phyloP scores from a whole-genome alignment of 805 yeast species.

The Allodekkera sacchari region DNA sequence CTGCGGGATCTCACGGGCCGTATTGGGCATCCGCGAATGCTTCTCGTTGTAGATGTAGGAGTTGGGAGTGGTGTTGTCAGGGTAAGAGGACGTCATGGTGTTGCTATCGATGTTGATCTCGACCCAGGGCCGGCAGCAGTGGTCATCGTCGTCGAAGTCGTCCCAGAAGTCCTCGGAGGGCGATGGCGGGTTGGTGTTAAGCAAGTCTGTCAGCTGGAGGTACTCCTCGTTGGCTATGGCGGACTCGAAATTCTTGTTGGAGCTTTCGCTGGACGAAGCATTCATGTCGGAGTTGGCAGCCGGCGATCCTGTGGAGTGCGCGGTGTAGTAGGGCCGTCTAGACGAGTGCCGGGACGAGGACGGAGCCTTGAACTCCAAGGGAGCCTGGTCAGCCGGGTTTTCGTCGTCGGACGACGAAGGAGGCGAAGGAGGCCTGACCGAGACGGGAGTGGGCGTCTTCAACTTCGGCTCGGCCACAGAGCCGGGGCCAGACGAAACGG shows the following conservation, averaged over 20 bases:
- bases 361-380: conserved; percentile 6
- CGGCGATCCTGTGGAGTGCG: background rate
- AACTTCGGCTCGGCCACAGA: too few relatives aligned
- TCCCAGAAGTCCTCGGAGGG: conserved; percentile 22
- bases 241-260: conserved; percentile 22
- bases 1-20: conserved; percentile 34
- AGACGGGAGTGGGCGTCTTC: too few relatives aligned
- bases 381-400: conserved; percentile 1
- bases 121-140: conserved; percentile 21
- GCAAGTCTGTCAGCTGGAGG: conserved; percentile 30
- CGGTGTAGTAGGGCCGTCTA: background rate
- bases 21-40: conserved; percentile 44
- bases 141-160: conserved; percentile 12
- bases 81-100: conserved; percentile 25
- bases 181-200: conserved; percentile 28
- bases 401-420: too few relatives aligned
- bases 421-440: too few relatives aligned
- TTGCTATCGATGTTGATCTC: conserved; percentile 20
- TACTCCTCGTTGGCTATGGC: conserved; percentile 27
- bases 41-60: conserved; percentile 43
- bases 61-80: conserved; percentile 26
- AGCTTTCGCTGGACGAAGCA: conserved; percentile 4
- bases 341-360: conserved; percentile 3
- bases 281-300: background rate
- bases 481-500: too few relatives aligned